These are phyloP conservation scores for Daldinia sp. DNA, from an alignment of 2,329 filamentous ascomycete species.

Conservation along the genomic window DNA sequence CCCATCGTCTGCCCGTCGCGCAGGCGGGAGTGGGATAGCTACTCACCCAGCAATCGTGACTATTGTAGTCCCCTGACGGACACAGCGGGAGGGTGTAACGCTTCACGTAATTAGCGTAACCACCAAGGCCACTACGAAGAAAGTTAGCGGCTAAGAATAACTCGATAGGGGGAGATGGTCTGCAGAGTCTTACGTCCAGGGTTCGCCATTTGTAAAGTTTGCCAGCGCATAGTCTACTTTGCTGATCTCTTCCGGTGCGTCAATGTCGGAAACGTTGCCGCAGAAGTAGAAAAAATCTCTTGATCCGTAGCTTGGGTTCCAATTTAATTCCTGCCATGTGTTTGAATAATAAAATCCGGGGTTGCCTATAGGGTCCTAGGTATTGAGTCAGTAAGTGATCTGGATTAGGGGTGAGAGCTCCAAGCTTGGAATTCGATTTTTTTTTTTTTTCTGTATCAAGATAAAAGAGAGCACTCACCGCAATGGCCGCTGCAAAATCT, in stretches of 20 bases:
- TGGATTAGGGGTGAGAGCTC: neutral
- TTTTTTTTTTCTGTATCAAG: neutral
- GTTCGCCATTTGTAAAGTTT: slow-evolving; percentile 57
- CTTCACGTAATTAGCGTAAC: slow-evolving; percentile 61
- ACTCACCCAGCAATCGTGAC: slow-evolving; percentile 55
- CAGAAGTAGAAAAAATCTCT: slow-evolving; percentile 62
- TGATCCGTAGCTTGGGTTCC: slow-evolving; percentile 51
- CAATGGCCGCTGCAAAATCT: slow-evolving; percentile 59
- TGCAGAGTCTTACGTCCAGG: slow-evolving; percentile 51
- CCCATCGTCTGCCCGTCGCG: neutral
- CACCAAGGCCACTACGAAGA: slow-evolving; percentile 52
- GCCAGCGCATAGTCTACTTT: slow-evolving; percentile 56
- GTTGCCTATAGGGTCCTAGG: slow-evolving; percentile 47
- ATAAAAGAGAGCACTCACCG: slow-evolving; percentile 29
- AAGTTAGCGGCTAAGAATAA: neutral
- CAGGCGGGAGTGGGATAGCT: neutral
- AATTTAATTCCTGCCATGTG: slow-evolving; percentile 64
- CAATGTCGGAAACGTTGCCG: slow-evolving; percentile 57
- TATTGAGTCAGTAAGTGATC: slow-evolving; percentile 53
- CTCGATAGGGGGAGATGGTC: neutral
- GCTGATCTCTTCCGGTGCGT: slow-evolving; percentile 54
- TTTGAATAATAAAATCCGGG: slow-evolving; percentile 56
- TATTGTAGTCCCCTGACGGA: slow-evolving; percentile 51
- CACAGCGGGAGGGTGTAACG: slow-evolving; percentile 54
- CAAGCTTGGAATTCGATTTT: neutral